Evolutionary conservation across 345 rosid genomes (phyloP).

Genomic region (Murraya koenigii): DNA sequence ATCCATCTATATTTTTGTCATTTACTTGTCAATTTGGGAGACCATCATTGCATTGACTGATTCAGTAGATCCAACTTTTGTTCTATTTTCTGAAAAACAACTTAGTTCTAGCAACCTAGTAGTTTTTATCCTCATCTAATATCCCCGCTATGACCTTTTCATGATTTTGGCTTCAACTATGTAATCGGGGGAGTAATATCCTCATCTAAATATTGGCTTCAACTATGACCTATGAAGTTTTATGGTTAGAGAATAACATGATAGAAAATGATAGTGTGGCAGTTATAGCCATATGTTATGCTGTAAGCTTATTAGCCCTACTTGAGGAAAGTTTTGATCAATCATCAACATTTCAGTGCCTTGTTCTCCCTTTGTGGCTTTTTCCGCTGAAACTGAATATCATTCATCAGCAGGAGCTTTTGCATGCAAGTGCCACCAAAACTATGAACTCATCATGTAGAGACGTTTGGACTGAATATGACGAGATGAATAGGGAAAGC

Average conservation of each 20-base stretch:
- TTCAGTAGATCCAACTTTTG: neutral
- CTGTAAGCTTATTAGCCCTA: neutral
- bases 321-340: neutral
- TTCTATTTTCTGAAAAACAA: neutral
- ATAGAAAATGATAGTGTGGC: neutral
- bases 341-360: neutral
- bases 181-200: neutral
- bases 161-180: neutral
- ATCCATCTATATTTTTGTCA: neutral
- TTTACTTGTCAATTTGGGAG: neutral
- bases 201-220: too few species aligned
- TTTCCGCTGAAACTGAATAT: neutral
- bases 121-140: neutral
- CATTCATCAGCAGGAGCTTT: constrained; percentile 29
- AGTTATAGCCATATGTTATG: neutral
- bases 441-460: constrained; percentile 35
- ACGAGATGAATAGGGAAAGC: constrained; percentile 51
- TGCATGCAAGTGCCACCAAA: neutral
- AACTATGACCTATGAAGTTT: neutral
- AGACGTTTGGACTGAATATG: constrained; percentile 61
- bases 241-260: neutral
- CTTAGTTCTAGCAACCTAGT: neutral
- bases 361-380: neutral
- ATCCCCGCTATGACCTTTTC: neutral
- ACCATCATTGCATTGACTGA: neutral